These are phyloP conservation scores for Aspergillus proliferans DNA, from an alignment of 2,329 filamentous ascomycete species.

Conservation along the genomic window DNA sequence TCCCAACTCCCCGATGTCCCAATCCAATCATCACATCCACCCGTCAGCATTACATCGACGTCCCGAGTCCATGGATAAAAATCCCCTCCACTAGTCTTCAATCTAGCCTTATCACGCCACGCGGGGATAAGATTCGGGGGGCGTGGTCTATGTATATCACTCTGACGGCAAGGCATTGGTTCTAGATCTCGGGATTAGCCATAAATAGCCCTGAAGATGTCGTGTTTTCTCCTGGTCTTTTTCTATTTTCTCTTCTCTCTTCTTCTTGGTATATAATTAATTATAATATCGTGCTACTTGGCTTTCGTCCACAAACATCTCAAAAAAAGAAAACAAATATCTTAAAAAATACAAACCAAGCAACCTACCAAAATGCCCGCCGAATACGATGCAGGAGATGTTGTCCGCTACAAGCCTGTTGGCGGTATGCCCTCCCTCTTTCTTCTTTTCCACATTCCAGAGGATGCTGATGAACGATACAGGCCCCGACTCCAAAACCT, in stretches of 20 bases:
- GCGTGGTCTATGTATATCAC: neutral
- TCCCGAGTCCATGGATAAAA: neutral
- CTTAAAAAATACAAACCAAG: neutral
- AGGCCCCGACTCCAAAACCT: constrained; percentile 37
- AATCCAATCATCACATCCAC: neutral
- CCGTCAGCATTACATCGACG: neutral
- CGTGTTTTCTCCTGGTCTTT: too few species aligned
- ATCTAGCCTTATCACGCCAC: neutral
- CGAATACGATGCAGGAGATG: constrained; percentile 27
- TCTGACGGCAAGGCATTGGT: too few species aligned
- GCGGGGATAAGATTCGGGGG: neutral
- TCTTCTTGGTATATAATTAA: too few species aligned
- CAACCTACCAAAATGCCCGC: constrained; percentile 15
- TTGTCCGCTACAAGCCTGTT: constrained; percentile 38
- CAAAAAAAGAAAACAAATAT: neutral
- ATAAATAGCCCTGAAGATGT: too few species aligned
- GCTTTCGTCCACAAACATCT: neutral
- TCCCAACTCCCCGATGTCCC: neutral
- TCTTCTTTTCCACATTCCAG: too few species aligned
- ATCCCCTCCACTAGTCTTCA: neutral
- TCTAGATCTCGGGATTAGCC: too few species aligned
- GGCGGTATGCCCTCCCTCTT: constrained; percentile 25
- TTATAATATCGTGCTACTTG: too few species aligned
- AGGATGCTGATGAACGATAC: neutral
- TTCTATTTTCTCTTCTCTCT: too few species aligned